Percentiles rank a stretch among this genome's conserved stretches.
Evolutionary conservation across 2,329 filamentous ascomycete species (phyloP).

Genomic region (Parastagonospora nodorum): DNA sequence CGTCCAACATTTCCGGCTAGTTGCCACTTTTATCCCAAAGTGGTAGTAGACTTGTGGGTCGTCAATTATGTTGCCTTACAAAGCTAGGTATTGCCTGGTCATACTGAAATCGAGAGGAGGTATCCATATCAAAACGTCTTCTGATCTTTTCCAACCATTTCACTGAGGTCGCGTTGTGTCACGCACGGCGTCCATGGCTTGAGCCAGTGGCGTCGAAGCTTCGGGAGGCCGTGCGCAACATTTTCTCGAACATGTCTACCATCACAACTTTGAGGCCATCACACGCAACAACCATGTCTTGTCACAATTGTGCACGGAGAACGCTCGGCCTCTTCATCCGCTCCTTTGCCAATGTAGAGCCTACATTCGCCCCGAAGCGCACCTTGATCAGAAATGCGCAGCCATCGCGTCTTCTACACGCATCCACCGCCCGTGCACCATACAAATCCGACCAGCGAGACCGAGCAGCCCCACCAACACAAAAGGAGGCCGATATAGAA

Average conservation of each 20-base stretch:
- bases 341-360: conserved; percentile 14
- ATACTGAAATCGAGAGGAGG: too few species aligned
- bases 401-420: conserved; percentile 16
- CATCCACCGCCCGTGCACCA: conserved; percentile 10
- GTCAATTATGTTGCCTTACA: too few species aligned
- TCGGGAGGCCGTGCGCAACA: conserved; percentile 19
- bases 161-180: not conserved
- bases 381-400: conserved; percentile 5
- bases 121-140: too few species aligned
- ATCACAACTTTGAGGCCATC: conserved; percentile 1
- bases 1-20: too few species aligned
- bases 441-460: not conserved
- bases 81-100: too few species aligned
- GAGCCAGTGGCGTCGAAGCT: not conserved
- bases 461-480: not conserved
- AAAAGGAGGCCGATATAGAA: not conserved
- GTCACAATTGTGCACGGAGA: conserved; percentile 29
- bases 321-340: conserved; percentile 29
- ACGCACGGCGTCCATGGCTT: not conserved
- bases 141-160: not conserved
- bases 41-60: too few species aligned
- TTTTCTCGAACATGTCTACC: conserved; percentile 9
- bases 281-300: conserved; percentile 30
- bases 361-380: conserved; percentile 4
- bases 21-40: too few species aligned